phyloP scores from a whole-genome alignment of 2,329 filamentous ascomycete genomes.

The Leptographium flavum region DNA sequence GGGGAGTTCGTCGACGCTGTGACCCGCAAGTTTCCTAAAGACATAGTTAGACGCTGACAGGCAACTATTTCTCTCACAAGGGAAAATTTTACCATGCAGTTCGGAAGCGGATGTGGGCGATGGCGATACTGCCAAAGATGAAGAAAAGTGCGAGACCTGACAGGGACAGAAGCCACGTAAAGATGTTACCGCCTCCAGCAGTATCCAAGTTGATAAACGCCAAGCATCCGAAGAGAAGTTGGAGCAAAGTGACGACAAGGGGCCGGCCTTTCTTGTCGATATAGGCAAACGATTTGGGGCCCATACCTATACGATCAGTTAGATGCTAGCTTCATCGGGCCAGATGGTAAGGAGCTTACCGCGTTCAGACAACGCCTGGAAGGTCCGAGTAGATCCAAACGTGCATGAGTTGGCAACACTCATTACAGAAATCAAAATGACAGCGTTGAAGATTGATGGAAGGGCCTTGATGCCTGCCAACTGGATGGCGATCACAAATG shows the following conservation, averaged over 20 bases:
- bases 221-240: constrained; percentile 40
- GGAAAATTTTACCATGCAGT: constrained; percentile 30
- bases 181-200: constrained; percentile 28
- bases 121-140: constrained; percentile 57
- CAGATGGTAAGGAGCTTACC: constrained; percentile 15
- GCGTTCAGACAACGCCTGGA: constrained; percentile 32
- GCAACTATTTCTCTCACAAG: background rate
- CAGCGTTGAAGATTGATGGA: constrained; percentile 37
- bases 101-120: constrained; percentile 52
- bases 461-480: constrained; percentile 34
- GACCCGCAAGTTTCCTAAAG: constrained; percentile 19
- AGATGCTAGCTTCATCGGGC: background rate
- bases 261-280: constrained; percentile 49
- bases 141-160: constrained; percentile 62
- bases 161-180: constrained; percentile 54
- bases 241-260: constrained; percentile 35
- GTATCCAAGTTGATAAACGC: constrained; percentile 38
- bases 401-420: constrained; percentile 36
- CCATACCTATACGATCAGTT: constrained; percentile 17
- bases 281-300: constrained; percentile 41
- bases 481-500: constrained; percentile 36
- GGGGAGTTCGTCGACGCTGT: background rate
- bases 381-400: constrained; percentile 34
- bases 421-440: constrained; percentile 36
- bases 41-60: background rate